Percentiles rank a stretch among this genome's conserved stretches.
These are phyloP conservation scores for Epichloe gansuensis DNA, from an alignment of 2,329 filamentous ascomycete species.

Conservation along the genomic window DNA sequence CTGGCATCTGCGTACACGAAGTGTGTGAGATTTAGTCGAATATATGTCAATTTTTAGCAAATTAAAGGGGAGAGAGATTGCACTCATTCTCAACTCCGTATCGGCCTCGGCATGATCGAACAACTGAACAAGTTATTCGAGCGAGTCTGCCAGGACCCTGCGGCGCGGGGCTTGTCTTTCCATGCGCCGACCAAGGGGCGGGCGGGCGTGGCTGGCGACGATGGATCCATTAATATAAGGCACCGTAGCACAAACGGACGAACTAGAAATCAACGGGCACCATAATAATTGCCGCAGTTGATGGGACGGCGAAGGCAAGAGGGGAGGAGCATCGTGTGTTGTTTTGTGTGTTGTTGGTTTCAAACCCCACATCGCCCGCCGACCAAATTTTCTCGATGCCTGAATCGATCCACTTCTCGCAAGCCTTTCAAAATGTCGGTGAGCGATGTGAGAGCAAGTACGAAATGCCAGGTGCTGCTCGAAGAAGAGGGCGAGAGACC, in stretches of 20 bases:
- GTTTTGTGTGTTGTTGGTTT: too few species aligned
- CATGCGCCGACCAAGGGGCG: not conserved
- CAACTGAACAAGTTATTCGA: not conserved
- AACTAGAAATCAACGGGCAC: not conserved
- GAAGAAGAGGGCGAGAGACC: too few species aligned
- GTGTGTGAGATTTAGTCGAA: too few species aligned
- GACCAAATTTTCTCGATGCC: slow-evolving; percentile 1
- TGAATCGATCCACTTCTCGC: slow-evolving; percentile 1
- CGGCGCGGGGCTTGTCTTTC: not conserved
- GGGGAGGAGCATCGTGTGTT: not conserved
- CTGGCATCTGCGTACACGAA: too few species aligned
- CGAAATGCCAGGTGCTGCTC: not conserved
- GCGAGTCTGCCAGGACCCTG: not conserved
- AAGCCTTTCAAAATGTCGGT: slow-evolving; percentile 7
- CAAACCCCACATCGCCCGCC: slow-evolving; percentile 2
- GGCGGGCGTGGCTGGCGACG: not conserved
- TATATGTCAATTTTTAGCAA: too few species aligned
- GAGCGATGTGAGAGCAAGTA: not conserved
- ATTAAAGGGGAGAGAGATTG: too few species aligned
- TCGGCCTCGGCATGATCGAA: not conserved
- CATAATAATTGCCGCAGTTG: not conserved
- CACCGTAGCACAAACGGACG: too few species aligned
- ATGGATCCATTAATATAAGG: too few species aligned
- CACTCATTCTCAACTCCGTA: too few species aligned
- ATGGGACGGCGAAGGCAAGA: not conserved